These are phyloP conservation scores for Aegilops bicornis DNA, from an alignment of 176 grass and related monocot species.

Conservation along the genomic window DNA sequence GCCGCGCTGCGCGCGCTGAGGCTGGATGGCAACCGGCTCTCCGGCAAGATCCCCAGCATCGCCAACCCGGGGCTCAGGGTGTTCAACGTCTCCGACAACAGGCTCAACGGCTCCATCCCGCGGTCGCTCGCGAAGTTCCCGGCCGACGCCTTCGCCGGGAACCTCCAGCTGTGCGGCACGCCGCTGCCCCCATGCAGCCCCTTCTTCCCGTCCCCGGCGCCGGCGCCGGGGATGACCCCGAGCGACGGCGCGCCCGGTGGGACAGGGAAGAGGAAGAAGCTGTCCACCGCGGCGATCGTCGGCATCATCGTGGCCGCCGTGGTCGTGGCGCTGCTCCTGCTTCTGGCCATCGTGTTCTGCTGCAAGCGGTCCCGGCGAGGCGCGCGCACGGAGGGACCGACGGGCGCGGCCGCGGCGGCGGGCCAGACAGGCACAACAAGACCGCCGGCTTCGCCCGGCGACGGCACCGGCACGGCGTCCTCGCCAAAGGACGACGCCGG, in stretches of 20 bases:
- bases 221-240: conserved; percentile 30
- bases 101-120: conserved; percentile 86
- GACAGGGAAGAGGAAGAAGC: conserved; percentile 38
- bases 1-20: conserved; percentile 25
- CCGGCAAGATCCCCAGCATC: conserved; percentile 80
- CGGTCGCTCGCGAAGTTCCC: conserved; percentile 55
- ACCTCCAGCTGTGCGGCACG: conserved; percentile 57
- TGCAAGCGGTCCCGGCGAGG: neutral
- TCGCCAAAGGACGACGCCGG: conserved; percentile 70
- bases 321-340: conserved; percentile 35
- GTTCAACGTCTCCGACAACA: conserved; percentile 85
- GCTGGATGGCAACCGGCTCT: conserved; percentile 61
- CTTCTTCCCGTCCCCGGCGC: conserved; percentile 55
- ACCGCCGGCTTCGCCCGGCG: neutral
- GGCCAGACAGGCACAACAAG: neutral
- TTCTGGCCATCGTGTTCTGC: conserved; percentile 43
- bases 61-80: conserved; percentile 41
- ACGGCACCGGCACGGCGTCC: conserved; percentile 50
- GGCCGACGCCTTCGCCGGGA: conserved; percentile 50
- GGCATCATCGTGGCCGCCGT: conserved; percentile 65
- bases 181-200: conserved; percentile 65
- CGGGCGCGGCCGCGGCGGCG: conserved; percentile 11
- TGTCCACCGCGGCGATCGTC: conserved; percentile 60
- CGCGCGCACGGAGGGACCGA: neutral
- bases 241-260: neutral